Evolutionary conservation across 2,329 filamentous ascomycete genomes (phyloP), one percentile per base, ranked within the genome.

Genomic region (Clarireedia monteithiana): DNA sequence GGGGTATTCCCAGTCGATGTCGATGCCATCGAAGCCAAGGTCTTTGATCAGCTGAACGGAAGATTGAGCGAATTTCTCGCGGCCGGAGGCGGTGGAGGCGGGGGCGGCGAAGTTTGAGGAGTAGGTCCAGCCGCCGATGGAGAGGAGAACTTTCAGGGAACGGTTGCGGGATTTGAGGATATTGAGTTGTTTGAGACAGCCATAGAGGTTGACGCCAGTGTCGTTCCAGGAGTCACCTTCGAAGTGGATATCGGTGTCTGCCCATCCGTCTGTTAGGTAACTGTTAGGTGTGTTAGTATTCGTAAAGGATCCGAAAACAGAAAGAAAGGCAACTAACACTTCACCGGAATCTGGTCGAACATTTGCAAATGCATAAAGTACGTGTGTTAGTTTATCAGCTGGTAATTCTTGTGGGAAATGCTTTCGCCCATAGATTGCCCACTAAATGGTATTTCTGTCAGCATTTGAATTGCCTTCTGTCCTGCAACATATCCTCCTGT

Each of bases 61-160:
- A 27, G 81, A 83, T 50, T 79, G 75, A 7, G 90, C 91, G 71
- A 96, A 96, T 1, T 69, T 78, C 30, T 77, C 75, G 6, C 91
- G 81, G 7, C 90, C 89, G 24, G 79, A 71, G 0, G 82, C 76
- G 0, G 87, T 90, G 44, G 86, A 87, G 1, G 86, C 86, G 0
- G 90, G 87, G 27, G 73, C 74, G n/a, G 81, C 79, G 71, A 96
- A 95, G 73, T 95, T 94, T 70, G 81, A 75, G 60, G 86, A 89
- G 71, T 95, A 96, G 0, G 91, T 95, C 91, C 91, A 96, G 50
- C 92, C 92, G 59, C 91, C 91, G 59, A 96, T 89, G 53, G 86
- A 91, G 4, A 96, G 80, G 12, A 96, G 78, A 3, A 94, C 76
- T 71, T 96, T 96, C 59, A 96, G 77, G 63, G 91, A 85, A 48